Conservation (phyloP, 1,139 yeast genomes). For the Yamadazyma siamensis region DNA sequence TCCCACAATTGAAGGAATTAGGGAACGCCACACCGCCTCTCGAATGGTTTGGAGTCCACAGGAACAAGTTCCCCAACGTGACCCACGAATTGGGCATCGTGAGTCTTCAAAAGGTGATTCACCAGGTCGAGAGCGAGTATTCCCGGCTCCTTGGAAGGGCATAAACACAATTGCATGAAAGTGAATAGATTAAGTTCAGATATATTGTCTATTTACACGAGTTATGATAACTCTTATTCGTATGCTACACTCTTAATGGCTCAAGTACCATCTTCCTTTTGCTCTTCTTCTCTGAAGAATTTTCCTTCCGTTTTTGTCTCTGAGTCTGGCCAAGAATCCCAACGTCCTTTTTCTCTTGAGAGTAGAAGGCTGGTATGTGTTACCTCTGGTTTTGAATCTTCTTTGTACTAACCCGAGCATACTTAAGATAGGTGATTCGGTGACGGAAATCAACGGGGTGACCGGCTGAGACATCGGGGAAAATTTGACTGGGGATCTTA, state of each 20-base stretch:
- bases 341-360: slow-evolving; percentile 84
- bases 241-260: slow-evolving; percentile 47
- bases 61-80: slow-evolving; percentile 78
- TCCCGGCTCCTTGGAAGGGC: slow-evolving; percentile 45
- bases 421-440: slow-evolving; percentile 5
- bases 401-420: slow-evolving; percentile 44
- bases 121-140: slow-evolving; percentile 54
- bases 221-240: slow-evolving; percentile 1
- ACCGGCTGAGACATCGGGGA: no score
- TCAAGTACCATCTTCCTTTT: slow-evolving; percentile 92
- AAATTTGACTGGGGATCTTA: no score
- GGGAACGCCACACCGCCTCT: slow-evolving; percentile 98
- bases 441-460: no score
- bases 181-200: background rate
- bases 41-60: slow-evolving; percentile 95
- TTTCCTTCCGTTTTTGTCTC: slow-evolving; percentile 74
- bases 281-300: slow-evolving; percentile 74
- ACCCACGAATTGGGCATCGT: slow-evolving; percentile 80
- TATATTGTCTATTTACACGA: slow-evolving; percentile 2
- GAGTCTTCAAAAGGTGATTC: slow-evolving; percentile 68
- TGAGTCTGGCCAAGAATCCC: slow-evolving; percentile 88
- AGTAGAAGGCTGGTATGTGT: slow-evolving; percentile 92
- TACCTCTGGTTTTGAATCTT: slow-evolving; percentile 88
- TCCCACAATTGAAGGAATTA: slow-evolving; percentile 84
- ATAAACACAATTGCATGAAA: slow-evolving; percentile 12